phyloP scores from a whole-genome alignment of 768 basidiomycete species.

The Roridomyces roridus region DNA sequence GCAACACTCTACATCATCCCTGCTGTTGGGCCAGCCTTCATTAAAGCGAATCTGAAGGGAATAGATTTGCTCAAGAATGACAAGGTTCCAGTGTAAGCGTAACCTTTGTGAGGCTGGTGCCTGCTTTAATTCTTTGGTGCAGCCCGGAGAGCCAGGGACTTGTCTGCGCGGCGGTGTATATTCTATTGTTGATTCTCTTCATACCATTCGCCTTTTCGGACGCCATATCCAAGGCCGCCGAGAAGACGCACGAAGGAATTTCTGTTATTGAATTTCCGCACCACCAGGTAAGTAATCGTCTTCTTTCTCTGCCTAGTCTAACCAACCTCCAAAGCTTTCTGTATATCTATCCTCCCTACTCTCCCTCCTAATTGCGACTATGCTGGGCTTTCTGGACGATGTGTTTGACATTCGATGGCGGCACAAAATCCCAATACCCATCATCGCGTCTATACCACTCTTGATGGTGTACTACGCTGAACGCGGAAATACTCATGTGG shows the following conservation, averaged over 20 bases:
- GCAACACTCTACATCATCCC: conserved; percentile 82
- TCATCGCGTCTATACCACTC: conserved; percentile 94
- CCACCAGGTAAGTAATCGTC: conserved; percentile 61
- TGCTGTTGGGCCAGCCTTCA: conserved; percentile 79
- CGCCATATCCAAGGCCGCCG: conserved; percentile 53
- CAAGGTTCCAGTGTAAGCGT: conserved; percentile 68
- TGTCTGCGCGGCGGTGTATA: conserved; percentile 88
- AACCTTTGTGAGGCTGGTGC: conserved; percentile 4
- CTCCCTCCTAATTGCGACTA: conserved; percentile 90
- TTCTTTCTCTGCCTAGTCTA: neutral
- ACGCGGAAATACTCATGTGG: conserved; percentile 90
- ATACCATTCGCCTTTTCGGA: conserved; percentile 95
- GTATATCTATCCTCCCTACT: conserved; percentile 93
- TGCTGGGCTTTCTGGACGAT: conserved; percentile 96
- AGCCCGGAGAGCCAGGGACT: conserved; percentile 96
- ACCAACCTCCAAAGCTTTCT: conserved; percentile 63
- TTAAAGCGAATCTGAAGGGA: conserved; percentile 84
- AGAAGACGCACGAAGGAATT: conserved; percentile 62
- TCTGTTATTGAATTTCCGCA: conserved; percentile 76
- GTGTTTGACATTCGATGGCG: conserved; percentile 99
- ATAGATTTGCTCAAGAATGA: conserved; percentile 88
- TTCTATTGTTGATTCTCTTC: conserved; percentile 86
- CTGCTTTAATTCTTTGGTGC: conserved; percentile 3
- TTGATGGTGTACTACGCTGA: conserved; percentile 97
- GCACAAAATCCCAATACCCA: conserved; percentile 95